Conservation (phyloP, 371 early-diverging fungal species). For the Coemansia linderi region DNA sequence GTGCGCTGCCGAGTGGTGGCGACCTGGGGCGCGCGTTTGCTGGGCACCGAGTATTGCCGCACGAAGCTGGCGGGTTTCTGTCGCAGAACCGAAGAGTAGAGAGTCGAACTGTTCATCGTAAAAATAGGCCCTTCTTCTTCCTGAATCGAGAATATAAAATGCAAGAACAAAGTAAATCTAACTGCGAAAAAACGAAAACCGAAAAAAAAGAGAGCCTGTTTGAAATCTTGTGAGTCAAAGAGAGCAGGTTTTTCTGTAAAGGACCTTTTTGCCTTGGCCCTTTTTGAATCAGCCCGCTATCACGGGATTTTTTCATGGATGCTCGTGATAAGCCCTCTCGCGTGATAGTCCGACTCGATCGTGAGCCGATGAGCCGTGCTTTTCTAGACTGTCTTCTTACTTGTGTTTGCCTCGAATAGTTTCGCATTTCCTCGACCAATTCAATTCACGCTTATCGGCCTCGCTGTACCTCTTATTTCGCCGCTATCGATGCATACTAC, state of each 20-base stretch:
- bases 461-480: too few species aligned
- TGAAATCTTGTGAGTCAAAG: background rate
- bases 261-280: too few species aligned
- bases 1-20: background rate
- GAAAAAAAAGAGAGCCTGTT: background rate
- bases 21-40: conserved; percentile 18
- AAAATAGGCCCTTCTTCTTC: background rate
- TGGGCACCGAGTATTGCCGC: conserved; percentile 38
- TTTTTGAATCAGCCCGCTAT: too few species aligned
- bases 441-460: too few species aligned
- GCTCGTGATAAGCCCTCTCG: too few species aligned
- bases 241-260: background rate
- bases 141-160: background rate
- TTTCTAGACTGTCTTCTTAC: too few species aligned
- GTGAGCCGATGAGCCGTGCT: too few species aligned
- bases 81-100: background rate
- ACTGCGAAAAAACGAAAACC: background rate
- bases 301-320: too few species aligned
- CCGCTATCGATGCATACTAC: too few species aligned
- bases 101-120: background rate
- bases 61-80: background rate
- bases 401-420: too few species aligned
- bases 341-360: too few species aligned
- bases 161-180: background rate
- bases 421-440: too few species aligned